A percentile compares a stretch with the other conserved stretches of the same genome.
Evolutionary conservation across 768 basidiomycete genomes (phyloP).

Genomic region (Amanita exitialis): DNA sequence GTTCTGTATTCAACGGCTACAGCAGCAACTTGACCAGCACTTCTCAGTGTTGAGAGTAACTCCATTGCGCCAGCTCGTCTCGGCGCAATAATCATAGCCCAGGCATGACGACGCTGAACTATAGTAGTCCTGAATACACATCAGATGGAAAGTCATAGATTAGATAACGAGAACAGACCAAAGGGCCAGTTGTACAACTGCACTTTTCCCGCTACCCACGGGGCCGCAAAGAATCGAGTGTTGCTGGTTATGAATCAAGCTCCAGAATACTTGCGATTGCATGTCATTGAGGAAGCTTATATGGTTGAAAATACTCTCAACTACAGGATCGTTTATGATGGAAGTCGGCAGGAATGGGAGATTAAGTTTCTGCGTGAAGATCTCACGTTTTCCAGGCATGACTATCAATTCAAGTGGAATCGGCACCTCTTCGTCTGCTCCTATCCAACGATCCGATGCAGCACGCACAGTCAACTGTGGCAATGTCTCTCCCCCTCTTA

Average conservation of each 20-base stretch:
- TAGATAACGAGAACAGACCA: constrained; percentile 42
- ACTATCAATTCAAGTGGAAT: constrained; percentile 58
- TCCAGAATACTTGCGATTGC: constrained; percentile 89
- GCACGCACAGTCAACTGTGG: constrained; percentile 64
- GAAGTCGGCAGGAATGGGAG: constrained; percentile 65
- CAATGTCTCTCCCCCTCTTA: constrained; percentile 48
- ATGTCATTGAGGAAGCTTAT: constrained; percentile 65
- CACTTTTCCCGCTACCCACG: constrained; percentile 72
- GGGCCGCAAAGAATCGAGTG: constrained; percentile 76
- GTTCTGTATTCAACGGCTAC: constrained; percentile 28
- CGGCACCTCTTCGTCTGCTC: constrained; percentile 66
- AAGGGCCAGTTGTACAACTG: constrained; percentile 54
- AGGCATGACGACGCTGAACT: constrained; percentile 29
- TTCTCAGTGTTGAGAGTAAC: constrained; percentile 40
- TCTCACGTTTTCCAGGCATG: constrained; percentile 59
- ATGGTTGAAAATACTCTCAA: constrained; percentile 36
- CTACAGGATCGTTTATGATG: constrained; percentile 32
- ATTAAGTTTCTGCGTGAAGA: constrained; percentile 54
- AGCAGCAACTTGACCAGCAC: constrained; percentile 23
- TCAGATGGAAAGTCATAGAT: neutral
- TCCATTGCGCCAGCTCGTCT: constrained; percentile 47
- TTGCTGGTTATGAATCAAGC: constrained; percentile 49
- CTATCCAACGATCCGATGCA: constrained; percentile 89
- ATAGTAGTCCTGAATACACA: constrained; percentile 43
- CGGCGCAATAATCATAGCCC: constrained; percentile 58